Evolutionary conservation across 768 basidiomycete species (phyloP).

Genomic region (Suillus ampliporus): DNA sequence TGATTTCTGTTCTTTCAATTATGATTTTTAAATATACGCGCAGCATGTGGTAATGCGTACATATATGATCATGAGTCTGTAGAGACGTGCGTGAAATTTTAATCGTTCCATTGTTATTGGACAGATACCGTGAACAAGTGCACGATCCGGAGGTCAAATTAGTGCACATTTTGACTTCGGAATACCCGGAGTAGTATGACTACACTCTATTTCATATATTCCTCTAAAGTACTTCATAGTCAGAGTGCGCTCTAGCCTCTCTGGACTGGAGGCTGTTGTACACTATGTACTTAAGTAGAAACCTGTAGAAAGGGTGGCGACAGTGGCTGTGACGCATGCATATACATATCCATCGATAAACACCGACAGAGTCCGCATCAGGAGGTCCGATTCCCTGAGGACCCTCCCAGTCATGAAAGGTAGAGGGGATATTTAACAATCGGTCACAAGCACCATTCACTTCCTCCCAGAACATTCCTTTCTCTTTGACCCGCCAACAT

Average conservation of each 20-base stretch:
- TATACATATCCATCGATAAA: neutral
- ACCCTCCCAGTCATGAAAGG: conserved; percentile 4
- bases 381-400: conserved; percentile 4
- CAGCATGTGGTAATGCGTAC: neutral
- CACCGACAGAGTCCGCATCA: neutral
- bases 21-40: neutral
- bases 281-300: too few species aligned
- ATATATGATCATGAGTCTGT: neutral
- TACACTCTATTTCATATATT: too few species aligned
- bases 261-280: too few species aligned
- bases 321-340: neutral
- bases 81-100: neutral
- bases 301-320: neutral
- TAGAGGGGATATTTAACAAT: conserved; percentile 12
- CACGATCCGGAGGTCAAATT: neutral
- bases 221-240: neutral
- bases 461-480: neutral
- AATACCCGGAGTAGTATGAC: neutral
- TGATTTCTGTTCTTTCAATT: neutral
- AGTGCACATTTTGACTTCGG: neutral
- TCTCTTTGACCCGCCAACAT: conserved; percentile 5
- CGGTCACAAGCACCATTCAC: neutral
- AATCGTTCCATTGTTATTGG: too few species aligned
- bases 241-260: too few species aligned
- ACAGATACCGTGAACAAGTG: too few species aligned